These are phyloP conservation scores for Rhizopogon vinicolor DNA, from an alignment of 768 basidiomycete genomes.

Conservation along the genomic window DNA sequence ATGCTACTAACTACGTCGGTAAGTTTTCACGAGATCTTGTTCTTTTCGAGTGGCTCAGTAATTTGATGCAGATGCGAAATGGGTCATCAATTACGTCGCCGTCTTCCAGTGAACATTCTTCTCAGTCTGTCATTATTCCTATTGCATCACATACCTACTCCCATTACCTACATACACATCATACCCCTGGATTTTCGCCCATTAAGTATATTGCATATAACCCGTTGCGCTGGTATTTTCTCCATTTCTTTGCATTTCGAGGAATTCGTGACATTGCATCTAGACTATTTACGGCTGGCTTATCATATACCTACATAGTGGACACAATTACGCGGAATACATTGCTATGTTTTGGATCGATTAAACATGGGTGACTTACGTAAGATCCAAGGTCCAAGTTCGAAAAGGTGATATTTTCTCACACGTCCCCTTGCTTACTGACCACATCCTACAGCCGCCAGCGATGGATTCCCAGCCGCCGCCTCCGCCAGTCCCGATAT, in stretches of 20 bases:
- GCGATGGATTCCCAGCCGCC: constrained; percentile 28
- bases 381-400: constrained; percentile 1
- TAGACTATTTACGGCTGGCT: not conserved
- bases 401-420: constrained; percentile 26
- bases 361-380: not conserved
- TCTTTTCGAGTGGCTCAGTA: not conserved
- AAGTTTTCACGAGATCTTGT: constrained; percentile 13
- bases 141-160: not conserved
- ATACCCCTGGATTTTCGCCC: not conserved
- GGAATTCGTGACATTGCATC: not conserved
- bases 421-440: constrained; percentile 17
- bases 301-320: not conserved
- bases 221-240: constrained; percentile 1
- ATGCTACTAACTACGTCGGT: constrained; percentile 53
- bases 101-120: constrained; percentile 36
- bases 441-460: constrained; percentile 19
- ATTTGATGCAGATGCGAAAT: constrained; percentile 40
- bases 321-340: not conserved
- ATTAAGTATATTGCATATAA: not conserved
- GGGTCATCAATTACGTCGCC: constrained; percentile 53
- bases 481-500: constrained; percentile 27
- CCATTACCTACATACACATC: not conserved
- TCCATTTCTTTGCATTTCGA: constrained; percentile 7
- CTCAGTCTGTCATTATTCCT: not conserved
- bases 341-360: not conserved